A percentile compares a stretch with the other conserved stretches of the same genome.
Conservation (phyloP, 805 yeast genomes). For the Candida caryicola region DNA sequence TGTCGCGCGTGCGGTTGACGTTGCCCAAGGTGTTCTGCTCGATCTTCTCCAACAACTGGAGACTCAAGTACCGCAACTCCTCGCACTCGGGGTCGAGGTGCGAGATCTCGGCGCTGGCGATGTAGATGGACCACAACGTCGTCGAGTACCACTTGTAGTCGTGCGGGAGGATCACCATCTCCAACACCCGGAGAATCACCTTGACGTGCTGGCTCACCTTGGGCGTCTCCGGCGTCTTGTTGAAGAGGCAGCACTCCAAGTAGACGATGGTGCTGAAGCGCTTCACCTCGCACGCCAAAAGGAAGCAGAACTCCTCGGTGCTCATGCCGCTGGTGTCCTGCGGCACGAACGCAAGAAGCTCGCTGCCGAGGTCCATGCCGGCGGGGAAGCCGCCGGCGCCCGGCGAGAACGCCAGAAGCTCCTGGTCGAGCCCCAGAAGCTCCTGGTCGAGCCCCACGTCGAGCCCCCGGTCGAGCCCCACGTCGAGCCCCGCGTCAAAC, state of each 20-base stretch:
- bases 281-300: slow-evolving; percentile 28
- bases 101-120: slow-evolving; percentile 26
- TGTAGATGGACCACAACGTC: slow-evolving; percentile 29
- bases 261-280: slow-evolving; percentile 22
- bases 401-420: too few relatives aligned
- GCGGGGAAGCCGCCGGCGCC: neutral
- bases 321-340: neutral
- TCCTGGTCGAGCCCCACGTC: neutral
- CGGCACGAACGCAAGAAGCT: neutral
- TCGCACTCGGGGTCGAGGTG: slow-evolving; percentile 22
- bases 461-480: neutral
- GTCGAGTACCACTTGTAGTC: slow-evolving; percentile 29
- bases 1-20: slow-evolving; percentile 20
- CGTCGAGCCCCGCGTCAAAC: neutral
- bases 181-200: slow-evolving; percentile 17
- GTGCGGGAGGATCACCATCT: slow-evolving; percentile 23
- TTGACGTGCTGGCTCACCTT: slow-evolving; percentile 15
- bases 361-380: slow-evolving; percentile 1
- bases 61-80: slow-evolving; percentile 22
- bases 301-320: slow-evolving; percentile 23
- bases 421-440: neutral
- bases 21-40: slow-evolving; percentile 27
- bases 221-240: slow-evolving; percentile 21
- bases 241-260: slow-evolving; percentile 25
- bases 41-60: slow-evolving; percentile 23